Conservation (phyloP, 1,284 basidiomycete species). For the Jaminaea rosea region DNA sequence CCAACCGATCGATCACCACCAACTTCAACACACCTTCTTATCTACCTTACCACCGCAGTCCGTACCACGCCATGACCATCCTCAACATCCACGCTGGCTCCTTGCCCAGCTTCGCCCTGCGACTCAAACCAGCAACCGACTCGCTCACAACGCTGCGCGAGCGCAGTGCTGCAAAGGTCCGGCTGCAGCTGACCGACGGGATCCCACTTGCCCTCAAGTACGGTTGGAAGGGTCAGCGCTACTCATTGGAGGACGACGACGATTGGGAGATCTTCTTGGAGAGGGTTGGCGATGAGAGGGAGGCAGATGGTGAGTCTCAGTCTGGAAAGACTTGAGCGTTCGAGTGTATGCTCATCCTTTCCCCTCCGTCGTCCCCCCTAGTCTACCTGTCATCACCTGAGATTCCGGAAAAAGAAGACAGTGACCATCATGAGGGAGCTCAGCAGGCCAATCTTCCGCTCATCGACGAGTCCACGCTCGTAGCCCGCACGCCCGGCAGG, state of each 20-base stretch:
- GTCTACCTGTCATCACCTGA: conserved; percentile 41
- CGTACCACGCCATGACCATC: conserved; percentile 6
- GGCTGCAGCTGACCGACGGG: conserved; percentile 31
- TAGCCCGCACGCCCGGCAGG: conserved; percentile 42
- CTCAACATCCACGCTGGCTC: conserved; percentile 36
- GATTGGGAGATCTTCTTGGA: conserved; percentile 45
- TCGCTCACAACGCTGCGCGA: conserved; percentile 14
- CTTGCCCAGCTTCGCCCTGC: conserved; percentile 40
- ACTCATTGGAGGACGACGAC: conserved; percentile 41
- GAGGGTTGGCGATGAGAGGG: conserved; percentile 30
- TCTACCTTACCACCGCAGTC: background rate
- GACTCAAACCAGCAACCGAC: conserved; percentile 33
- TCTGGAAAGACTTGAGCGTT: too few species aligned
- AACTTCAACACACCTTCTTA: too few species aligned
- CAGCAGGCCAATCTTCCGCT: conserved; percentile 35
- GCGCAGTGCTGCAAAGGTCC: conserved; percentile 38
- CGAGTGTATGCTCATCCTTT: too few species aligned
- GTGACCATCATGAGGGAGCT: background rate
- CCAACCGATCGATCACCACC: too few species aligned
- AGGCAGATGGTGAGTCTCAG: conserved; percentile 38
- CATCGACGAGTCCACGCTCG: conserved; percentile 40
- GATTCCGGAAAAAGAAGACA: conserved; percentile 18
- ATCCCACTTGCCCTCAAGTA: conserved; percentile 42
- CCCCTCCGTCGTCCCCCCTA: conserved; percentile 6
- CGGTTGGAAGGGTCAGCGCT: conserved; percentile 31